These are phyloP conservation scores for Leccinum rimulosum DNA, from an alignment of 768 basidiomycete species.

Conservation along the genomic window DNA sequence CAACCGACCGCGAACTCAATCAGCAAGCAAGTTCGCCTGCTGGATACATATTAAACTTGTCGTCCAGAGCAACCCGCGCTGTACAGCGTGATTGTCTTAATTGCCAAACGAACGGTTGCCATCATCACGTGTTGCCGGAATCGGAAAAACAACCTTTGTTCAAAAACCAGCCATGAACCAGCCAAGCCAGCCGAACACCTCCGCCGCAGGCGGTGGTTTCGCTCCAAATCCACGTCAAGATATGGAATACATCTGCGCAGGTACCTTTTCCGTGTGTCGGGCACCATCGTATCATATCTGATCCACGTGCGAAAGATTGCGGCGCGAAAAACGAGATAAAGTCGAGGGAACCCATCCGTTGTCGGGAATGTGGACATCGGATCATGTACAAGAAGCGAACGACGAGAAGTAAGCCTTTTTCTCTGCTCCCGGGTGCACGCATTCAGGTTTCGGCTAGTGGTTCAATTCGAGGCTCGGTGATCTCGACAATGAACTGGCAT, in stretches of 20 bases:
- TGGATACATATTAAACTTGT: background rate
- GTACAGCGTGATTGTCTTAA: slow-evolving; percentile 14
- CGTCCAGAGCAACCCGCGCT: slow-evolving; percentile 10
- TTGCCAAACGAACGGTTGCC: slow-evolving; percentile 8
- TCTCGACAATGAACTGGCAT: background rate
- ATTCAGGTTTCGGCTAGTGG: slow-evolving; percentile 24
- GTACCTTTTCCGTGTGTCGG: slow-evolving; percentile 37
- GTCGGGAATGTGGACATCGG: slow-evolving; percentile 94
- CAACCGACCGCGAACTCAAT: background rate
- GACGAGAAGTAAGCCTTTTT: slow-evolving; percentile 71
- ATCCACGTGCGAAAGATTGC: slow-evolving; percentile 58
- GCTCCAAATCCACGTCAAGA: slow-evolving; percentile 47
- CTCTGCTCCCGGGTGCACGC: background rate
- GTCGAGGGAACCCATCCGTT: slow-evolving; percentile 89
- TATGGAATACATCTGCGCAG: slow-evolving; percentile 88
- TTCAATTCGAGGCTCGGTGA: slow-evolving; percentile 35
- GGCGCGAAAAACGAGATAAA: slow-evolving; percentile 90
- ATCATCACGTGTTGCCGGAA: slow-evolving; percentile 9
- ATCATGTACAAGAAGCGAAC: slow-evolving; percentile 99
- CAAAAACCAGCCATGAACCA: slow-evolving; percentile 37
- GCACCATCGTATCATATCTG: slow-evolving; percentile 8
- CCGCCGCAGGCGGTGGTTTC: slow-evolving; percentile 33
- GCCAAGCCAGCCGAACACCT: slow-evolving; percentile 30
- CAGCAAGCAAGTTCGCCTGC: background rate
- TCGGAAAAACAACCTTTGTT: background rate